Conservation (phyloP, 495 filamentous ascomycete species). For the Penicillium bovifimosum region DNA sequence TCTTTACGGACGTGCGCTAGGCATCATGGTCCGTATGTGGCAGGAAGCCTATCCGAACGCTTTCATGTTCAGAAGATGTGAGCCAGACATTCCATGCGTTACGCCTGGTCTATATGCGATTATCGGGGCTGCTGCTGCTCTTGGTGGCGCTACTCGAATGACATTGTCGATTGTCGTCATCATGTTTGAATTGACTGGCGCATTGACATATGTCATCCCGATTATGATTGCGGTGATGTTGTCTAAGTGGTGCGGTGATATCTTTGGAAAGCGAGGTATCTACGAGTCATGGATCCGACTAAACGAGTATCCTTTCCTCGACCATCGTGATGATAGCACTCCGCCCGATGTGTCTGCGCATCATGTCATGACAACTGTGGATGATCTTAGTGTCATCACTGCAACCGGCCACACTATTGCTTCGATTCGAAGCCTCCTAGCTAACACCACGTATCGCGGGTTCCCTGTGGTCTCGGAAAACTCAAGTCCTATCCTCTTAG, state of each 20-base stretch:
- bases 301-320: conserved; percentile 93
- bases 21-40: conserved; percentile 85
- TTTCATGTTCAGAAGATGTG: conserved; percentile 73
- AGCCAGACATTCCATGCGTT: conserved; percentile 84
- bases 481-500: conserved; percentile 62
- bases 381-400: conserved; percentile 83
- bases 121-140: conserved; percentile 90
- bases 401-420: conserved; percentile 80
- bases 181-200: conserved; percentile 97
- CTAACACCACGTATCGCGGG: conserved; percentile 73
- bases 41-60: conserved; percentile 71
- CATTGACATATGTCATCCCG: conserved; percentile 91
- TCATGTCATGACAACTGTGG: conserved; percentile 85
- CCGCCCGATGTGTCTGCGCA: conserved; percentile 77
- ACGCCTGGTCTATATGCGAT: conserved; percentile 95
- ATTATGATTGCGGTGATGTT: conserved; percentile 99
- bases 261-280: conserved; percentile 88
- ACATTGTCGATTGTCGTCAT: conserved; percentile 96
- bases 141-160: conserved; percentile 97
- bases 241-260: conserved; percentile 96
- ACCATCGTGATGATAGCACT: conserved; percentile 79
- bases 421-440: conserved; percentile 62
- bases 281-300: conserved; percentile 98
- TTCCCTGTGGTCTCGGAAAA: conserved; percentile 85
- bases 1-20: conserved; percentile 84